phyloP scores from a whole-genome alignment of 495 filamentous ascomycete species.

The Trichoderma virens region DNA sequence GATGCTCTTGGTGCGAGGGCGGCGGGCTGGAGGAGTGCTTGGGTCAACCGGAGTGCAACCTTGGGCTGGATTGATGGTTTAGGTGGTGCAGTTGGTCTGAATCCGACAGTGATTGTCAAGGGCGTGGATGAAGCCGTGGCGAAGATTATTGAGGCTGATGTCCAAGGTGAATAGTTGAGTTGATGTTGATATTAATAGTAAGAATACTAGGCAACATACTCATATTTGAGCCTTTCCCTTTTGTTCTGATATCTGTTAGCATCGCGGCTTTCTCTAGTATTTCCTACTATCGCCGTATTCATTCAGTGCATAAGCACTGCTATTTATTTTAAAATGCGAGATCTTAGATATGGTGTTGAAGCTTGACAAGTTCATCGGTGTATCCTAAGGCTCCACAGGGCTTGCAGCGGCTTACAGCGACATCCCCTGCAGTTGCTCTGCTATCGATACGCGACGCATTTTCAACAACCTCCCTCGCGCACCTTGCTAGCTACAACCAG shows the following conservation, averaged over 20 bases:
- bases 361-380: too few relatives aligned
- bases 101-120: constrained; percentile 37
- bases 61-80: constrained; percentile 47
- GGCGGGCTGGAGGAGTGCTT: constrained; percentile 53
- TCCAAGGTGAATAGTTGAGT: background rate
- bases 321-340: too few relatives aligned
- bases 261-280: too few relatives aligned
- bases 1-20: constrained; percentile 56
- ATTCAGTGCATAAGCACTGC: too few relatives aligned
- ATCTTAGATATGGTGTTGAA: too few relatives aligned
- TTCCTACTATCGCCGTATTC: too few relatives aligned
- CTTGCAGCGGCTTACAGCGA: too few relatives aligned
- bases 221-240: background rate
- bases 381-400: too few relatives aligned
- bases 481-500: background rate
- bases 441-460: background rate
- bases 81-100: constrained; percentile 30
- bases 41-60: constrained; percentile 54
- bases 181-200: background rate
- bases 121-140: constrained; percentile 44
- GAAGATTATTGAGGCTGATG: constrained; percentile 23
- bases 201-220: background rate
- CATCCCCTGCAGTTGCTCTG: too few relatives aligned
- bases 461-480: background rate
- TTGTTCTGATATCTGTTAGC: background rate